These are phyloP conservation scores for Ramaria rubella DNA, from an alignment of 768 basidiomycete genomes.

Conservation along the genomic window DNA sequence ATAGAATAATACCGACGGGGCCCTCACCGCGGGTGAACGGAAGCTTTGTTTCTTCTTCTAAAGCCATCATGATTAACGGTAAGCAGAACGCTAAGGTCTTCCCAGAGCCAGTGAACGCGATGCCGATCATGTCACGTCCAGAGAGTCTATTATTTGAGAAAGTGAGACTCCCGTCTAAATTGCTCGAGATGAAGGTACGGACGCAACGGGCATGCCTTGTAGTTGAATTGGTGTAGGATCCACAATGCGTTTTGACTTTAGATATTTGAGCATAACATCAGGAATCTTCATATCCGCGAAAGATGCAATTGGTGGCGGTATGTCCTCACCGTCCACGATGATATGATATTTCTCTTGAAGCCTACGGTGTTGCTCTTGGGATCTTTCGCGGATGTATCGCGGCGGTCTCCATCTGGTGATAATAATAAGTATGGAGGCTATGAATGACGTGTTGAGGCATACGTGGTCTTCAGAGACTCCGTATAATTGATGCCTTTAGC, in stretches of 20 bases:
- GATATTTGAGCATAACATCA: constrained; percentile 68
- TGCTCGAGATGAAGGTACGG: constrained; percentile 24
- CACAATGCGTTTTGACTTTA: constrained; percentile 79
- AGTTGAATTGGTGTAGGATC: constrained; percentile 93
- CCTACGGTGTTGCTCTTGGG: constrained; percentile 60
- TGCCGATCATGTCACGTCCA: constrained; percentile 96
- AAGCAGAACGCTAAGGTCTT: constrained; percentile 98
- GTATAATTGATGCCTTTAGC: constrained; percentile 91
- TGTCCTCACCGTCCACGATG: constrained; percentile 85
- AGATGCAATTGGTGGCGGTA: constrained; percentile 88
- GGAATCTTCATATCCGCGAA: constrained; percentile 99
- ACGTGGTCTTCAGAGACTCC: constrained; percentile 80
- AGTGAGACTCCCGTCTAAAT: constrained; percentile 9
- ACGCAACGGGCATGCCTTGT: constrained; percentile 96
- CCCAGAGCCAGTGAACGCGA: constrained; percentile 98
- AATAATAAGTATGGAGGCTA: constrained; percentile 7
- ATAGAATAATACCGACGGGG: constrained; percentile 92
- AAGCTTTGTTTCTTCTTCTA: constrained; percentile 88
- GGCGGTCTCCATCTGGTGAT: constrained; percentile 79
- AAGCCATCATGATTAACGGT: constrained; percentile 93
- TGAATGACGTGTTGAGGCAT: constrained; percentile 20
- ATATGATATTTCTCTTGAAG: constrained; percentile 92
- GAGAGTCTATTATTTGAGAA: constrained; percentile 56
- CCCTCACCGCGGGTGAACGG: constrained; percentile 93
- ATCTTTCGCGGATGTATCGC: constrained; percentile 65